Base-by-base conservation (phyloP, 163 green algal species). In the Scenedesmus sp. region DNA sequence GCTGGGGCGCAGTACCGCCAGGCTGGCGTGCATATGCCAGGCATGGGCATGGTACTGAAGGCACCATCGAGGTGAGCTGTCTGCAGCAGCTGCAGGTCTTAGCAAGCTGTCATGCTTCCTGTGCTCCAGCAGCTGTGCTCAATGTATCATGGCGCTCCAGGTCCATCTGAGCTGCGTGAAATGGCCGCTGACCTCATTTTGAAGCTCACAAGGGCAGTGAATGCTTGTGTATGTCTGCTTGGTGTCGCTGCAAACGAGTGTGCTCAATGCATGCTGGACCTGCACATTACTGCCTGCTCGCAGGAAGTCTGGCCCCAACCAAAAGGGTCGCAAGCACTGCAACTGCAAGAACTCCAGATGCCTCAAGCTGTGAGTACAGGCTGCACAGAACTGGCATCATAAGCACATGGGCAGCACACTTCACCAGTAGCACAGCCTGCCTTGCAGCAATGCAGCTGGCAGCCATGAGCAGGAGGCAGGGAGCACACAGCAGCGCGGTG, bases 281-380 rank as follows among this genome's bases (percentile, higher is more conserved):
- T 88, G 83, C 37, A 22, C 51, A 33, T 86, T 13, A 18, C 13
- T 70, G 44, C 0, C 15, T 81, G 72, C 35, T 70, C 81, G 83
- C 83, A 88, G 83, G 59, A 88, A 88, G 44, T 42, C 83, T 35
- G 68, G 43, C 35, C 61, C 43, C 46, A 56, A 72, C 26, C 43
- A 33, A 1, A 89, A 89, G 49, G 85, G 85, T 26, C 90, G 93
- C 65, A 97, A 96, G 72, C 94, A 93, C 70, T 99, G 98, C 96
- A 99, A 99, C 90, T 99, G 98, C 96, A 99, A 99, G 93, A 99
- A 99, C 90, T 98, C 95, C 9, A 94, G 96, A 61, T 99, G 98
- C 95, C 95, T 99, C 1, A 99, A 99, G 94, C 95, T 99, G 92
- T 99, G 82, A 94, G 94, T 93, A 7, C 9, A 15, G 5, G 33